Conservation (phyloP, 306 rosid genomes). For the Astragalus membranaceus region DNA sequence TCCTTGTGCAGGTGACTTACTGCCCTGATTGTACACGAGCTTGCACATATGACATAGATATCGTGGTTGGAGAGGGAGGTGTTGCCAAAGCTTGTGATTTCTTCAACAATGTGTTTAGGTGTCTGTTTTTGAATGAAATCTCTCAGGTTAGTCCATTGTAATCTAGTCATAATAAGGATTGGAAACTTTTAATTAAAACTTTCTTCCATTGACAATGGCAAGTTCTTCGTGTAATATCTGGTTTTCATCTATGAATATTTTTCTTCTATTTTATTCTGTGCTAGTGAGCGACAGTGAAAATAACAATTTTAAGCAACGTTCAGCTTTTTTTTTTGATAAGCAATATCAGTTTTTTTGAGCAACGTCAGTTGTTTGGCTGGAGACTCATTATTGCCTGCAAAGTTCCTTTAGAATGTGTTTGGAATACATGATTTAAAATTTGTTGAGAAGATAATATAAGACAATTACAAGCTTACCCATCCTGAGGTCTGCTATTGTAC, state of each 20-base stretch:
- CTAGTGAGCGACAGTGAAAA: neutral
- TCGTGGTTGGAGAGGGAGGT: slow-evolving; percentile 48
- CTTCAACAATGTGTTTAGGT: slow-evolving; percentile 65
- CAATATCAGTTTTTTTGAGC: too few relatives aligned
- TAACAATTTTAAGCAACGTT: neutral
- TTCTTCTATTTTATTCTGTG: neutral
- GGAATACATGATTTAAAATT: too few relatives aligned
- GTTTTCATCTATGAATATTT: neutral
- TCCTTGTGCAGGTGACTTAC: slow-evolving; percentile 68
- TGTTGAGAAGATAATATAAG: too few relatives aligned
- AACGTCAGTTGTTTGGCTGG: neutral
- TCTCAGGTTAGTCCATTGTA: slow-evolving; percentile 61
- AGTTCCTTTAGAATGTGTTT: too few relatives aligned
- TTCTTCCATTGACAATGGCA: neutral
- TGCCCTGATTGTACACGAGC: slow-evolving; percentile 96
- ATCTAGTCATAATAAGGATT: neutral
- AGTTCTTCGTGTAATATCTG: neutral
- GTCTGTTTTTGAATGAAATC: slow-evolving; percentile 74
- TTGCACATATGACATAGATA: slow-evolving; percentile 67
- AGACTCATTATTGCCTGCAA: too few relatives aligned
- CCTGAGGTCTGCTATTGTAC: too few relatives aligned
- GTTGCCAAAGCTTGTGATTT: slow-evolving; percentile 50
- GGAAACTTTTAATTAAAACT: neutral
- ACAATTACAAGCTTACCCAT: too few relatives aligned
- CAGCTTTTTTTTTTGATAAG: too few relatives aligned